Base-by-base conservation (phyloP, 306 rosid genomes). In the Citrullus amarus region DNA sequence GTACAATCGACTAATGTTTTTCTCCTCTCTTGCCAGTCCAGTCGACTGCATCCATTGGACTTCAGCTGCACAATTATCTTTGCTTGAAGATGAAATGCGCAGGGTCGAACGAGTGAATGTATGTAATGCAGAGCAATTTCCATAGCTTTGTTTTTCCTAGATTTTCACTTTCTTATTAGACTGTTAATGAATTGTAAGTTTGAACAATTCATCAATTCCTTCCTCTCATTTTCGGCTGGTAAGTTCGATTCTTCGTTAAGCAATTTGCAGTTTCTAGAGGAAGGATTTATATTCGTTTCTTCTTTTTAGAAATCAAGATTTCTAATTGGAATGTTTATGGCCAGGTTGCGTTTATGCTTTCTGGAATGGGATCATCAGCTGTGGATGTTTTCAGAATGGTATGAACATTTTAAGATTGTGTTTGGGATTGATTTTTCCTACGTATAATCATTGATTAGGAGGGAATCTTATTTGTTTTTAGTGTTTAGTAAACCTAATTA, bases 1-100 rank as follows among this genome's bases (percentile, higher is more conserved):
- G 1, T 17, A 67, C 34, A 9, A 20, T 68, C 9, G 53, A 61
- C 55, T 80, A 43, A 72, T 66, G 76, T 34, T 48, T 46, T 65
- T 73, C 30, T 81, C 77, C 25, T 80, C 77, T 8, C 54, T 18
- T 85, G 81, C 78, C 92, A 95, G 99, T 87, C 99, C 99, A 74
- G 97, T 95, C 72, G 97, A 95, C 72, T 95, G 99, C 90, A 95
- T 95, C 85, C 97, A 95, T 78, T 95, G 99, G 99, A 92, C 97
- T 84, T 92, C 99, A 78, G 97, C 99, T 66, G 91, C 97, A 36
- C 97, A 95, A 68, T 79, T 95, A 72, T 95, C 97, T 22, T 84
- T 95, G 88, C 97, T 95, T 11, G 99, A 95, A 85, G 97, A 95
- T 32, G 99, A 95, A 84, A 92, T 95, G 97, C 96, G 97, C 53